Evolutionary conservation across 129 eudicot species (phyloP).

Genomic region (Lonicera japonica): DNA sequence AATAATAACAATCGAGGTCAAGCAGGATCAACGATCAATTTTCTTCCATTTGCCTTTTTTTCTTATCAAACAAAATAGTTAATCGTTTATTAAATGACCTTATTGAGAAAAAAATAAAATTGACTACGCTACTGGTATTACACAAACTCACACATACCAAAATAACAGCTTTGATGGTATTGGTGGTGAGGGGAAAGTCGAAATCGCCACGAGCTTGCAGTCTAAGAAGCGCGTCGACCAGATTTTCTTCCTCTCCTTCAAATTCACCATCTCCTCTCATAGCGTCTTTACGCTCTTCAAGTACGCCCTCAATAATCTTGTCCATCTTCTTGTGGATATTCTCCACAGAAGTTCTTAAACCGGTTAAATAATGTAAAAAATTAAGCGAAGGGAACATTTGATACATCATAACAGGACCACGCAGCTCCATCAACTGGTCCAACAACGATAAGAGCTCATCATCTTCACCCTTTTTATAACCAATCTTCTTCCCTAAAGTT

Average conservation of each 20-base stretch:
- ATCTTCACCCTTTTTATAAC: neutral
- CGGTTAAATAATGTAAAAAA: neutral
- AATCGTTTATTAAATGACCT: no score
- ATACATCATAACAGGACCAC: neutral
- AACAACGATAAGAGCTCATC: neutral
- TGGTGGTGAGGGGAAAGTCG: neutral
- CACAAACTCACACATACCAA: neutral
- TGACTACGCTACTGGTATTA: no score
- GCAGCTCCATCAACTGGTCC: neutral
- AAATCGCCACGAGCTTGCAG: neutral
- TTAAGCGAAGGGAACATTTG: neutral
- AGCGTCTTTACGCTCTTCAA: neutral
- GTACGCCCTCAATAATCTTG: neutral
- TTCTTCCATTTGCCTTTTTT: no score
- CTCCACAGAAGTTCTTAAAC: neutral
- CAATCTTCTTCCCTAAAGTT: neutral
- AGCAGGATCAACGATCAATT: no score
- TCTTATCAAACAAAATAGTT: no score
- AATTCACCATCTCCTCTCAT: neutral
- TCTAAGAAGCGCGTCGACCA: neutral
- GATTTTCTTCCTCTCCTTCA: neutral
- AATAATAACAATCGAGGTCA: no score
- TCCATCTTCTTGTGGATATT: neutral
- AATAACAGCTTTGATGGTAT: neutral
- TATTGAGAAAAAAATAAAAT: no score